Evolutionary conservation across 73 alveolate genomes (phyloP), one percentile per base, ranked within the genome.

Genomic region (Symbiodinium natans): DNA sequence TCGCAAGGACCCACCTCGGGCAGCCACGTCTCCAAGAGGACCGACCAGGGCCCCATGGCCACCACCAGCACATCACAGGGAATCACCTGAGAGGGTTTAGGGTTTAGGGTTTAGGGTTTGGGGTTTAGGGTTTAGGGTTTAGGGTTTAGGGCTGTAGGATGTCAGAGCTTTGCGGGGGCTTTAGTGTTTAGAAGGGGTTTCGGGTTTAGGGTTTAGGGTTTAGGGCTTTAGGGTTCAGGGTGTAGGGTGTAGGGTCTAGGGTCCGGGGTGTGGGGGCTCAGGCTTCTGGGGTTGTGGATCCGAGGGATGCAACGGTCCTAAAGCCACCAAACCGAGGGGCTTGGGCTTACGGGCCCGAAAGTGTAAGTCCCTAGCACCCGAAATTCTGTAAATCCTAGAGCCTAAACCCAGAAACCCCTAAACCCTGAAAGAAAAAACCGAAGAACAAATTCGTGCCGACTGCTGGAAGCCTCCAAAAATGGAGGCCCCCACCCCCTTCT

Each of bases 11-110:
- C 80, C 36, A 29, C 84, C 84, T 74, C 84, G 25, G 84, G 84
- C 41, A 74, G 19, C 84, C 84, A 74, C 41, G 10, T n/a, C 41
- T 74, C 84, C 84, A 74, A 34, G 84, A 74, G 84, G 25, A 74
- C 84, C 31, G 84, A 74, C 84, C 84, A 74, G 84, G 84, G 84
- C 29, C 84, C 84, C 84, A 74, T 74, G 84, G 84, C 84, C 13
- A 74, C 23, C 43, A 74, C 42, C 29, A 74, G 84, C 23, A 15
- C 31, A 17, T 74, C 42, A 43, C 84, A 74, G 7, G 40, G 84
- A 13, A 74, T 29, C 40, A 34, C 84, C 84, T 63, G 36, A 23
- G 77, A 27, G 9, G 36, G 3, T 63, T 23, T 23, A 15, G 36
- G 77, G 77, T 27, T 63, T 63, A 63, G 36, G 77, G 77, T 63